Conservation (phyloP, 2,329 filamentous ascomycete genomes). For the Aspergillus ruber region DNA sequence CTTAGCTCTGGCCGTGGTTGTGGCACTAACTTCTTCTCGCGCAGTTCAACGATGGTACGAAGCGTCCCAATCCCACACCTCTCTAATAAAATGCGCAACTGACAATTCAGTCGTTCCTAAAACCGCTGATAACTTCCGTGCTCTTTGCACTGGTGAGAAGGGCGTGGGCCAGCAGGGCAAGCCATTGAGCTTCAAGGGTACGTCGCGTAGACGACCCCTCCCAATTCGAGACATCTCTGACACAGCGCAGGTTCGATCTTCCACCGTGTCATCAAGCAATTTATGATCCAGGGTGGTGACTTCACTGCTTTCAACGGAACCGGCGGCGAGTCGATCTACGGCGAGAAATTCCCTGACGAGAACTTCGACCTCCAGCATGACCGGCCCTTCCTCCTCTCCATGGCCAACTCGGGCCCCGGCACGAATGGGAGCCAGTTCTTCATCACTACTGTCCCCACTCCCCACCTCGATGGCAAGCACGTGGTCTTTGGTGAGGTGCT, state of each 20-base stretch:
- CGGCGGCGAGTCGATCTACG: constrained; percentile 94
- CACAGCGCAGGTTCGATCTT: constrained; percentile 61
- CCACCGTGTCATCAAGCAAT: constrained; percentile 95
- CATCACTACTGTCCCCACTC: constrained; percentile 89
- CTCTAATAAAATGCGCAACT: constrained; percentile 4
- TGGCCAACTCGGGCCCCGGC: constrained; percentile 93
- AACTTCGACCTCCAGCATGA: constrained; percentile 91
- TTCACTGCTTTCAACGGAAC: constrained; percentile 94
- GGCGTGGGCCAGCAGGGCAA: constrained; percentile 74
- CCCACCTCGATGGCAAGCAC: constrained; percentile 92
- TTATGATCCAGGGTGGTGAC: constrained; percentile 98
- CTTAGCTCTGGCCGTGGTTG: constrained; percentile 1
- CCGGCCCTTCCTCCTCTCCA: constrained; percentile 85
- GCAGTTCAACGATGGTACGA: constrained; percentile 45
- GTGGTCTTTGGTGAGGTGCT: constrained; percentile 95
- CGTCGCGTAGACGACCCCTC: constrained; percentile 1
- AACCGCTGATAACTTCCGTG: constrained; percentile 93
- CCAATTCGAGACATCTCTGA: constrained; percentile 1
- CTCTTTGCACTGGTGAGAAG: constrained; percentile 92
- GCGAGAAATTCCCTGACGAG: constrained; percentile 94
- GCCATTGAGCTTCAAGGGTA: constrained; percentile 80
- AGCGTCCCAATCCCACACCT: background rate
- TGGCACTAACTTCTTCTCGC: constrained; percentile 10
- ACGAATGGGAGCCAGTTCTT: constrained; percentile 99
- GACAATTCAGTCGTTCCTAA: constrained; percentile 73